Evolutionary conservation across 257 asterid genomes (phyloP).

Genomic region (Solanum peruvianum): DNA sequence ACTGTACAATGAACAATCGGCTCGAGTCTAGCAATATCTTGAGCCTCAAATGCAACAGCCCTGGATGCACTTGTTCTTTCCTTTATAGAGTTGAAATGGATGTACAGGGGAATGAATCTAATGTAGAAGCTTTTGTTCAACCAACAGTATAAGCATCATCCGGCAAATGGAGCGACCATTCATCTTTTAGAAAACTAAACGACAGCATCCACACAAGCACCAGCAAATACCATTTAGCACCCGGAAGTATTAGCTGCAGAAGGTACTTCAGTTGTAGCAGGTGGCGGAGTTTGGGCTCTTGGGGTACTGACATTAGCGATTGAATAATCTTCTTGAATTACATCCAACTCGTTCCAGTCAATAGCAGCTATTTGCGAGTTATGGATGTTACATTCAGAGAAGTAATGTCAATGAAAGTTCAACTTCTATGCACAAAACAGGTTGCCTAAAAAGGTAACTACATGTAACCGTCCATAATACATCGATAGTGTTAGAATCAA

Average conservation of each 20-base stretch:
- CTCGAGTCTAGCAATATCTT: neutral
- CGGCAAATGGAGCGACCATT: neutral
- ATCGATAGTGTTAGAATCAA: neutral
- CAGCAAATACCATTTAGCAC: slow-evolving; percentile 4
- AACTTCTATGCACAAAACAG: neutral
- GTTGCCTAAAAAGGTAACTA: neutral
- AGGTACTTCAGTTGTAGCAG: slow-evolving; percentile 20
- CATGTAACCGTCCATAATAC: neutral
- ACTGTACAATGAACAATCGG: slow-evolving; percentile 25
- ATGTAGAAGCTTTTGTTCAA: neutral
- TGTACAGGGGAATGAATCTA: neutral
- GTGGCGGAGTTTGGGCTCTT: slow-evolving; percentile 39
- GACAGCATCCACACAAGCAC: neutral
- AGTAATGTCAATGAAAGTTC: neutral
- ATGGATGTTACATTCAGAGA: slow-evolving; percentile 17
- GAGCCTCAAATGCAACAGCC: neutral
- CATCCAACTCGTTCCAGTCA: slow-evolving; percentile 40
- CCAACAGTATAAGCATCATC: neutral
- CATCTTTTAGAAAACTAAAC: neutral
- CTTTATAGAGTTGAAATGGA: neutral
- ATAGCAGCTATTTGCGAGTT: slow-evolving; percentile 21
- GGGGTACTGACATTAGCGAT: slow-evolving; percentile 26
- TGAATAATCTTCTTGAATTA: slow-evolving; percentile 23
- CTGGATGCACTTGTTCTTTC: neutral
- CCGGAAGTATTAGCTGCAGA: slow-evolving; percentile 20